phyloP scores from a whole-genome alignment of 768 basidiomycete species.

The Lactifluus rugatus region DNA sequence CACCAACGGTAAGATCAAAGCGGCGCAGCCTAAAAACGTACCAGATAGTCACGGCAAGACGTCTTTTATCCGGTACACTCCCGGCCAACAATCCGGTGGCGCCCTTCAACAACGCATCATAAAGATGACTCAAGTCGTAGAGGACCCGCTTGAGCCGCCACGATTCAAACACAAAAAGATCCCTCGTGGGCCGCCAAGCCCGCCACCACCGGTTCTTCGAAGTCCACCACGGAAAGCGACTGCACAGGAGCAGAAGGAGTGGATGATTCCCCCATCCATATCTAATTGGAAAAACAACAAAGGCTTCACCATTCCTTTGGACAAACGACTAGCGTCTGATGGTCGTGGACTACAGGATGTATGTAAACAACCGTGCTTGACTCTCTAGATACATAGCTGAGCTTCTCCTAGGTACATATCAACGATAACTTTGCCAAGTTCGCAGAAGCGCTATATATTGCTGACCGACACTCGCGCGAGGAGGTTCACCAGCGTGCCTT shows the following conservation, averaged over 20 bases:
- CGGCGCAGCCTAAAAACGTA: slow-evolving; percentile 94
- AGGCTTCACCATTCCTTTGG: slow-evolving; percentile 97
- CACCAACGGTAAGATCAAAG: slow-evolving; percentile 94
- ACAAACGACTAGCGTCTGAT: slow-evolving; percentile 96
- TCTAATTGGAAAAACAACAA: slow-evolving; percentile 99
- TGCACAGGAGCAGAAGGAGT: slow-evolving; percentile 96
- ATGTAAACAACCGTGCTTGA: slow-evolving; percentile 26
- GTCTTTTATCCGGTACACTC: slow-evolving; percentile 91
- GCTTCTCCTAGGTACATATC: slow-evolving; percentile 68
- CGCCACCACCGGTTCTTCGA: slow-evolving; percentile 89
- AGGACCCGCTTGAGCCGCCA: slow-evolving; percentile 95
- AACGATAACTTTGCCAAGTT: slow-evolving; percentile 99
- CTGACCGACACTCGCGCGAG: slow-evolving; percentile 94
- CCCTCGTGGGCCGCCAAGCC: slow-evolving; percentile 90
- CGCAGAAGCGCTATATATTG: slow-evolving; percentile 90
- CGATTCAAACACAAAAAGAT: slow-evolving; percentile 99
- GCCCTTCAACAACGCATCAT: slow-evolving; percentile 91
- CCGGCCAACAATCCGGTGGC: slow-evolving; percentile 72
- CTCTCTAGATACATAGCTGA: not conserved
- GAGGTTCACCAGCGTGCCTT: slow-evolving; percentile 93
- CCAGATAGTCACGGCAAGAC: slow-evolving; percentile 78
- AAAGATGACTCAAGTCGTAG: slow-evolving; percentile 97
- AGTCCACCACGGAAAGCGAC: slow-evolving; percentile 96
- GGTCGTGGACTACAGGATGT: slow-evolving; percentile 98
- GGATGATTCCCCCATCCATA: slow-evolving; percentile 99